phyloP scores from a whole-genome alignment of 768 basidiomycete species.

The Amanita subjunquillea region DNA sequence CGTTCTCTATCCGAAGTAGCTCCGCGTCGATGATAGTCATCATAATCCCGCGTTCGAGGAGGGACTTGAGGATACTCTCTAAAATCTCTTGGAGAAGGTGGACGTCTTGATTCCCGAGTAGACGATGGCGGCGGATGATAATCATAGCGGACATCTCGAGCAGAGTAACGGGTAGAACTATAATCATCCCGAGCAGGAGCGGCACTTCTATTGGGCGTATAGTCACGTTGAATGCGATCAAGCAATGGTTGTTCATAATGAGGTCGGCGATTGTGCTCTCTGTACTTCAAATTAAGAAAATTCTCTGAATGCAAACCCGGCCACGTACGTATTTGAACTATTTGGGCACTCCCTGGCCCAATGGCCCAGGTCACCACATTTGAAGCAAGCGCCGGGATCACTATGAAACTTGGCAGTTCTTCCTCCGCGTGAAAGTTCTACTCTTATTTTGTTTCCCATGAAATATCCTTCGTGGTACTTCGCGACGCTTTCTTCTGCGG shows the following conservation, averaged over 20 bases:
- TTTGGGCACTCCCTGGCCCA: slow-evolving; percentile 85
- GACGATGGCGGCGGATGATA: slow-evolving; percentile 37
- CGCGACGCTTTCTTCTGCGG: slow-evolving; percentile 78
- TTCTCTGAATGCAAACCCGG: background rate
- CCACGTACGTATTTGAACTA: slow-evolving; percentile 39
- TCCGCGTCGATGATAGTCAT: slow-evolving; percentile 56
- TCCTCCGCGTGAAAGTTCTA: slow-evolving; percentile 78
- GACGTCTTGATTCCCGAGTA: slow-evolving; percentile 48
- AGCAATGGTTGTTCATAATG: slow-evolving; percentile 41
- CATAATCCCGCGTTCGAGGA: slow-evolving; percentile 53
- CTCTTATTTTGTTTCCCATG: slow-evolving; percentile 89
- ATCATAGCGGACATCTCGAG: slow-evolving; percentile 53
- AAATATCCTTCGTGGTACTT: slow-evolving; percentile 87
- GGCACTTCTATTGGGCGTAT: slow-evolving; percentile 28
- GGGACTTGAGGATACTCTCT: slow-evolving; percentile 49
- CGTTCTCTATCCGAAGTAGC: slow-evolving; percentile 39
- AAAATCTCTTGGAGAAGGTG: slow-evolving; percentile 56
- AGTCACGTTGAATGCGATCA: slow-evolving; percentile 54
- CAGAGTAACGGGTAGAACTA: slow-evolving; percentile 27
- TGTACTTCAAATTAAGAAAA: slow-evolving; percentile 5
- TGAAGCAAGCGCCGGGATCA: slow-evolving; percentile 86
- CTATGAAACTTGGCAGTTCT: slow-evolving; percentile 71
- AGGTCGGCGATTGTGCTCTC: slow-evolving; percentile 28
- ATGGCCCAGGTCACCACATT: slow-evolving; percentile 76
- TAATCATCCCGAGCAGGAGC: slow-evolving; percentile 50